Percentiles rank a stretch among this genome's conserved stretches.
Evolutionary conservation across 2,329 filamentous ascomycete genomes (phyloP).

Genomic region (Periconia macrospinosa): DNA sequence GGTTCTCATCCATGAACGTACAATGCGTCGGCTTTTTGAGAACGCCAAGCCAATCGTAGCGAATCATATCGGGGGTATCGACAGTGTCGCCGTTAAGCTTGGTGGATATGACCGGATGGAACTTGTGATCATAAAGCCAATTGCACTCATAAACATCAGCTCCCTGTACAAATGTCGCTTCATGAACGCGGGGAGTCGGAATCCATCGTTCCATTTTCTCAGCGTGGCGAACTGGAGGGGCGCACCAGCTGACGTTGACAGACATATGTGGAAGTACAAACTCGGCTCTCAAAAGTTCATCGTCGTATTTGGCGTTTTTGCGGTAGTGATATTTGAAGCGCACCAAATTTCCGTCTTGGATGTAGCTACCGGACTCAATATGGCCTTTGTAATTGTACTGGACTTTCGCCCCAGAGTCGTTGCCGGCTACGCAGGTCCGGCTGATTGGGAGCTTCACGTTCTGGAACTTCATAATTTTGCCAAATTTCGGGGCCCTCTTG

Average conservation of each 20-base stretch:
- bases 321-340: constrained; percentile 60
- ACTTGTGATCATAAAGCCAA: constrained; percentile 46
- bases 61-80: constrained; percentile 59
- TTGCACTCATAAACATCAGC: constrained; percentile 56
- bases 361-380: constrained; percentile 56
- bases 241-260: constrained; percentile 58
- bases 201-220: constrained; percentile 59
- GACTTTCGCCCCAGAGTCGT: constrained; percentile 50
- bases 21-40: constrained; percentile 43
- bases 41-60: constrained; percentile 47
- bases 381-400: constrained; percentile 58
- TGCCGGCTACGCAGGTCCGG: constrained; percentile 52
- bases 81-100: constrained; percentile 54
- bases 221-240: constrained; percentile 52
- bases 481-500: constrained; percentile 30
- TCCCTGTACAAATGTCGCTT: constrained; percentile 58
- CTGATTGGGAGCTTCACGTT: constrained; percentile 41
- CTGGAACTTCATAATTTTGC: constrained; percentile 43
- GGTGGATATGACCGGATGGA: constrained; percentile 43
- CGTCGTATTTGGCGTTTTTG: constrained; percentile 56
- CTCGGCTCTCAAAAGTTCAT: constrained; percentile 59
- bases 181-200: constrained; percentile 57
- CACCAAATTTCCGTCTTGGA: constrained; percentile 55
- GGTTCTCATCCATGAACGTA: constrained; percentile 53
- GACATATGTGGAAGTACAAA: constrained; percentile 58